Percentiles rank a stretch among this genome's conserved stretches.
phyloP scores from a whole-genome alignment of 2,329 filamentous ascomycete genomes.

The Neocatenulostroma microsporum region DNA sequence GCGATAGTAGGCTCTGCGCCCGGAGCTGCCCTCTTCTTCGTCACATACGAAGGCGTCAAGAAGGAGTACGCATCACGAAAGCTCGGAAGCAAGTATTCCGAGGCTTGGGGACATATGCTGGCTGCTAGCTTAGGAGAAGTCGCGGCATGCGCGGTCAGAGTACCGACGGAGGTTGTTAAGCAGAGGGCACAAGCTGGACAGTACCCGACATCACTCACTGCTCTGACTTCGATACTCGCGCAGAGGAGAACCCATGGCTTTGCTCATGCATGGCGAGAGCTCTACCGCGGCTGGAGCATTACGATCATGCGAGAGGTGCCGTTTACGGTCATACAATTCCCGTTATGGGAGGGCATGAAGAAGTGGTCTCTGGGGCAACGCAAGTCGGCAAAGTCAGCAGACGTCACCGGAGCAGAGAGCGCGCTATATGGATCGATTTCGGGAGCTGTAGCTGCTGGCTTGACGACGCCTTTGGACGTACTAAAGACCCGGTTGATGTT shows the following conservation, averaged over 20 bases:
- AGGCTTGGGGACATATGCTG: constrained; percentile 60
- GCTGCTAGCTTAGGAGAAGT: constrained; percentile 83
- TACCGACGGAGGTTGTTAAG: constrained; percentile 95
- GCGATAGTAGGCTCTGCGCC: constrained; percentile 87
- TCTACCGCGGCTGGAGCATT: constrained; percentile 87
- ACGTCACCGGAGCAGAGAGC: constrained; percentile 66
- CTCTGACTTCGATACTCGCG: constrained; percentile 60
- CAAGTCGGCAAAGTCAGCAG: constrained; percentile 31
- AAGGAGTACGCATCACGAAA: constrained; percentile 8
- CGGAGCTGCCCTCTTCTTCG: constrained; percentile 91
- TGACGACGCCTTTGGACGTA: constrained; percentile 92
- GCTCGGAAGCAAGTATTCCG: constrained; percentile 15
- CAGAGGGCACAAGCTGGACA: constrained; percentile 87
- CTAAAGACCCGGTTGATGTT: constrained; percentile 97
- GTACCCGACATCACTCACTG: constrained; percentile 60
- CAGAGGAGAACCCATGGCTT: constrained; percentile 35
- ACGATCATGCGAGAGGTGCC: constrained; percentile 94
- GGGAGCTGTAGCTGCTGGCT: constrained; percentile 74
- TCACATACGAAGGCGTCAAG: constrained; percentile 28
- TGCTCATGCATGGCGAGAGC: constrained; percentile 62
- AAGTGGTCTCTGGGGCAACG: constrained; percentile 48
- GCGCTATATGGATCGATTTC: constrained; percentile 76
- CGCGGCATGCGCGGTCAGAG: constrained; percentile 82
- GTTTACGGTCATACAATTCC: constrained; percentile 95
- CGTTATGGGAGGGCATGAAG: constrained; percentile 92